Conservation (phyloP, 768 basidiomycete species). For the Russula olivacea region DNA sequence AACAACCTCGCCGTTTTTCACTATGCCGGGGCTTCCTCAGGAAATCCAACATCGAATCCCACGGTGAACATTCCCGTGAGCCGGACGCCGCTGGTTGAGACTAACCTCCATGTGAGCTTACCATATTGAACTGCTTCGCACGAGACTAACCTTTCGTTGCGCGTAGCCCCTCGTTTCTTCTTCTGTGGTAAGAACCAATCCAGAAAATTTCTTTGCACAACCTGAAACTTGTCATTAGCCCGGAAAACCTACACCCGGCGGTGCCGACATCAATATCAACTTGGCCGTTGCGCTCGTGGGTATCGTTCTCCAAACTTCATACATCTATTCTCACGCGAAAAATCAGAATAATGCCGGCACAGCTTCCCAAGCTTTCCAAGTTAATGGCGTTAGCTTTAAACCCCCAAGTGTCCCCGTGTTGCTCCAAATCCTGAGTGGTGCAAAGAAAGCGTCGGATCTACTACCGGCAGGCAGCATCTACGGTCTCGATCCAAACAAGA, state of each 20-base stretch:
- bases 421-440: conserved; percentile 17
- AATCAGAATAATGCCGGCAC: neutral
- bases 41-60: conserved; percentile 12
- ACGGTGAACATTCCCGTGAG: conserved; percentile 8
- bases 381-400: neutral
- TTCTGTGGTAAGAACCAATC: neutral
- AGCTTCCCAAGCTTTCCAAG: neutral
- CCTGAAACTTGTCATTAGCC: neutral
- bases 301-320: neutral
- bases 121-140: neutral
- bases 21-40: conserved; percentile 17
- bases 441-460: conserved; percentile 1
- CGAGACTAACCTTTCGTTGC: neutral
- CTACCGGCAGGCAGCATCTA: conserved; percentile 14
- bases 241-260: neutral
- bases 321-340: neutral
- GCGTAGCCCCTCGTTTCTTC: neutral
- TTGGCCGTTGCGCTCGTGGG: neutral
- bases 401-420: conserved; percentile 16
- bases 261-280: neutral
- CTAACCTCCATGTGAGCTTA: conserved; percentile 11
- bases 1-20: conserved; percentile 20
- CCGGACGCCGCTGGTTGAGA: conserved; percentile 15
- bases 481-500: neutral
- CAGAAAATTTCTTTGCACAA: neutral